Percentiles rank a stretch among this genome's conserved stretches.
phyloP scores from a whole-genome alignment of 305 asterid genomes.

The Solanum aculeatissimum region DNA sequence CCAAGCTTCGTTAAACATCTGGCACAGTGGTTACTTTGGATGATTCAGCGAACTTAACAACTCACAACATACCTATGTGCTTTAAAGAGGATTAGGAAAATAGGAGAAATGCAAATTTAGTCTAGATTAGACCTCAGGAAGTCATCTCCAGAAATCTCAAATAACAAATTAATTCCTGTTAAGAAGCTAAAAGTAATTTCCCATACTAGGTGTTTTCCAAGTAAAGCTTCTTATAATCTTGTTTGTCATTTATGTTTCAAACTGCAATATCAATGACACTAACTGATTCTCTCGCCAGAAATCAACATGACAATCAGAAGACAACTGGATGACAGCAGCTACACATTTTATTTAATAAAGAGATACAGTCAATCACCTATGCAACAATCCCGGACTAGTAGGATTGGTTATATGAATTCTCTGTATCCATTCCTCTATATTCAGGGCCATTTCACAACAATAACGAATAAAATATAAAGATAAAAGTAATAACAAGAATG shows the following conservation, averaged over 20 bases:
- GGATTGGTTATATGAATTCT: neutral
- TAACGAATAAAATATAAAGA: neutral
- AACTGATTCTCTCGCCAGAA: neutral
- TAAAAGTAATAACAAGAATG: neutral
- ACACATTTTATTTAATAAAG: neutral
- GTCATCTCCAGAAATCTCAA: neutral
- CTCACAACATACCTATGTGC: neutral
- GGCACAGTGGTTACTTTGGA: neutral
- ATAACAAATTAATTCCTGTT: neutral
- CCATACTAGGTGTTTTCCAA: neutral
- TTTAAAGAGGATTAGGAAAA: neutral
- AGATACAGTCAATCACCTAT: neutral
- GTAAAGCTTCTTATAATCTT: neutral
- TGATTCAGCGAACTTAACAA: neutral
- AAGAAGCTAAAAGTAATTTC: neutral
- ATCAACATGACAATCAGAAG: neutral
- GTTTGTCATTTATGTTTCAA: neutral
- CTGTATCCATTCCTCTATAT: neutral
- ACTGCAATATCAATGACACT: neutral
- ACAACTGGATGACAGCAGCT: neutral
- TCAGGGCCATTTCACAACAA: neutral
- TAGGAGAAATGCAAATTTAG: neutral
- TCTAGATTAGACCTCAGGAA: neutral
- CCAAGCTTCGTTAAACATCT: neutral
- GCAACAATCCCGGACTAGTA: neutral